phyloP scores from a whole-genome alignment of 768 basidiomycete genomes.

The Heimioporus sp. region DNA sequence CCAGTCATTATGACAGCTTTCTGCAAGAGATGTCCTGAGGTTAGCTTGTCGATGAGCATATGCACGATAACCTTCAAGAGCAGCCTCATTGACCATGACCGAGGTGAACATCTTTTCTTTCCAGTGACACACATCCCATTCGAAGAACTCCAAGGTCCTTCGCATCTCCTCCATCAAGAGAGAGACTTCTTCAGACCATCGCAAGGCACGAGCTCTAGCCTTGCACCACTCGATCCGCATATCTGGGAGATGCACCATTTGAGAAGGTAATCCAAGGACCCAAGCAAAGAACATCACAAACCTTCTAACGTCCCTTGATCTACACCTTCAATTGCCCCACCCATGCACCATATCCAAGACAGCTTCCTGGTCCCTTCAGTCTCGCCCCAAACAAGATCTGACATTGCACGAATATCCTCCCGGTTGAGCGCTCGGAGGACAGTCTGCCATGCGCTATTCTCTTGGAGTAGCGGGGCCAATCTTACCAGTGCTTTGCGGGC shows the following conservation, averaged over 20 bases:
- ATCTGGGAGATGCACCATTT: not conserved
- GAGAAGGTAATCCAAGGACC: too few relatives aligned
- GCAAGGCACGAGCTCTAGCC: constrained; percentile 10
- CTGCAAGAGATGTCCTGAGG: not conserved
- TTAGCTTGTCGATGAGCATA: constrained; percentile 7
- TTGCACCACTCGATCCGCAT: constrained; percentile 16
- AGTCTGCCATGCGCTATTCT: not conserved
- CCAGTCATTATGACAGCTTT: not conserved
- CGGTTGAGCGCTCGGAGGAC: not conserved
- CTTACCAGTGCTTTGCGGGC: not conserved
- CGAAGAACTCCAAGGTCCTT: constrained; percentile 6
- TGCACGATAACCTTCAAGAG: constrained; percentile 2
- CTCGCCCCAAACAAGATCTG: not conserved
- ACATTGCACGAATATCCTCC: not conserved
- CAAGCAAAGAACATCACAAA: not conserved
- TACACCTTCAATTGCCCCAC: not conserved
- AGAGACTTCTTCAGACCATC: constrained; percentile 21
- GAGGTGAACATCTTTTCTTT: not conserved
- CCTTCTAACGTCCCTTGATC: not conserved
- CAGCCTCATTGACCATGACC: not conserved
- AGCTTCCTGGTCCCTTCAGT: constrained; percentile 5
- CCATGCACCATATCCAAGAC: constrained; percentile 9
- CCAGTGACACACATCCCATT: constrained; percentile 18
- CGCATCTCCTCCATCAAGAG: constrained; percentile 27
- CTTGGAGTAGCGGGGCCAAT: not conserved